phyloP scores from a whole-genome alignment of 768 basidiomycete genomes.

The Mycena haematopus region DNA sequence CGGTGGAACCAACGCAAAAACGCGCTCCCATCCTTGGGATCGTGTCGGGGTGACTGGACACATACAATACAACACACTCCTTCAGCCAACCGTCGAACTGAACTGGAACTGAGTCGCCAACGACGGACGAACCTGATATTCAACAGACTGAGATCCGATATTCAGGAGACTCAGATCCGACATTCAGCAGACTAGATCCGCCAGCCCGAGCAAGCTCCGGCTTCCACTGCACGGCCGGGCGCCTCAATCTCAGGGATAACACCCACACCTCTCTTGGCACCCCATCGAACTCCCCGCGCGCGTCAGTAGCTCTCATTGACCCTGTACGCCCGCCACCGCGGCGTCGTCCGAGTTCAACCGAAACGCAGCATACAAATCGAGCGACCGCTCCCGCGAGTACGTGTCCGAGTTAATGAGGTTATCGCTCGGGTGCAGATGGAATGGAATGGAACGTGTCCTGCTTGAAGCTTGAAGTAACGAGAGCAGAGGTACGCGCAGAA shows the following conservation, averaged over 20 bases:
- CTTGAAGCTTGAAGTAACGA: constrained; percentile 33
- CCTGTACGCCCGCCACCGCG: constrained; percentile 24
- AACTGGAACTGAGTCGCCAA: too few species aligned
- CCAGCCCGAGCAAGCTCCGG: constrained; percentile 26
- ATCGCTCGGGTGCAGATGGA: constrained; percentile 33
- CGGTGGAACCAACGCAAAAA: constrained; percentile 29
- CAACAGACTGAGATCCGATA: constrained; percentile 30
- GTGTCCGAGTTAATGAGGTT: constrained; percentile 28
- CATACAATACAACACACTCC: not conserved
- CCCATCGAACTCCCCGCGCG: constrained; percentile 24
- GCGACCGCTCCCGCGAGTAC: constrained; percentile 24
- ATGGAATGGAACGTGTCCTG: constrained; percentile 32
- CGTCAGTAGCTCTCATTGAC: constrained; percentile 30
- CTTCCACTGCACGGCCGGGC: constrained; percentile 29
- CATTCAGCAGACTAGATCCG: constrained; percentile 31
- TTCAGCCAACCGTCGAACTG: too few species aligned
- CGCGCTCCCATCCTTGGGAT: constrained; percentile 27
- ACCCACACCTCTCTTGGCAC: constrained; percentile 27
- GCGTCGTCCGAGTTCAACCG: constrained; percentile 29
- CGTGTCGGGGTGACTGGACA: constrained; percentile 21
- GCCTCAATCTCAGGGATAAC: constrained; percentile 28
- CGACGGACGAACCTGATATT: constrained; percentile 28
- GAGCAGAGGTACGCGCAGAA: constrained; percentile 21
- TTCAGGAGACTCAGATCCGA: constrained; percentile 31
- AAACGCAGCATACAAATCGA: constrained; percentile 31